These are phyloP conservation scores for Escallonia rubra DNA, from an alignment of 129 eudicot species.

Conservation along the genomic window DNA sequence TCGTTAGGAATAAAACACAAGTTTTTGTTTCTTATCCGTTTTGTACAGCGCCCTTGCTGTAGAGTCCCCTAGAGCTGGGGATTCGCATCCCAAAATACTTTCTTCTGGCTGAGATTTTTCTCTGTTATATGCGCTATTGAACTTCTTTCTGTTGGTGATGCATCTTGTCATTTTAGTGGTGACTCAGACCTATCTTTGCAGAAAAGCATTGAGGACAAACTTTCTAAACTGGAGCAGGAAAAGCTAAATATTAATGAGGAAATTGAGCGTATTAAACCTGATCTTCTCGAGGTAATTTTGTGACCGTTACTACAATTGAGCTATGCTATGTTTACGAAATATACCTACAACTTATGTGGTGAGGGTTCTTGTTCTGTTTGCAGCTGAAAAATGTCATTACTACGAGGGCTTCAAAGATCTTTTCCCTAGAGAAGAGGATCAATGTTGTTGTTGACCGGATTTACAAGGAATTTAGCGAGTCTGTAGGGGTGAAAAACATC, in stretches of 20 bases:
- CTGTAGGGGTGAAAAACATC: slow-evolving; percentile 90
- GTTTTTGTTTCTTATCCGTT: too few species aligned
- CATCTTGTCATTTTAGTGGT: slow-evolving; percentile 7
- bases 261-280: slow-evolving; percentile 62
- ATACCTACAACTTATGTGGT: too few species aligned
- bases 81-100: too few species aligned
- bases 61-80: too few species aligned
- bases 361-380: slow-evolving; percentile 11
- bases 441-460: slow-evolving; percentile 77
- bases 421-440: slow-evolving; percentile 61
- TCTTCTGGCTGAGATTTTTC: too few species aligned
- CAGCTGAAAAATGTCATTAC: slow-evolving; percentile 53
- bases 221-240: slow-evolving; percentile 57
- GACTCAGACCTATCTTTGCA: slow-evolving; percentile 33
- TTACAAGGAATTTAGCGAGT: slow-evolving; percentile 82
- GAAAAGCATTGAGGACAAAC: slow-evolving; percentile 89
- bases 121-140: too few species aligned
- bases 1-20: too few species aligned
- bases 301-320: slow-evolving; percentile 12
- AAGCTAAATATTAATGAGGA: slow-evolving; percentile 59
- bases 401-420: slow-evolving; percentile 46
- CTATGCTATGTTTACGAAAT: too few species aligned
- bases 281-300: slow-evolving; percentile 55
- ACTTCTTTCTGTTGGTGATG: slow-evolving; percentile 9
- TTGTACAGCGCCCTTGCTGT: too few species aligned